Base-by-base conservation (phyloP, 441 rosid genomes). In the Adansonia gregorii region DNA sequence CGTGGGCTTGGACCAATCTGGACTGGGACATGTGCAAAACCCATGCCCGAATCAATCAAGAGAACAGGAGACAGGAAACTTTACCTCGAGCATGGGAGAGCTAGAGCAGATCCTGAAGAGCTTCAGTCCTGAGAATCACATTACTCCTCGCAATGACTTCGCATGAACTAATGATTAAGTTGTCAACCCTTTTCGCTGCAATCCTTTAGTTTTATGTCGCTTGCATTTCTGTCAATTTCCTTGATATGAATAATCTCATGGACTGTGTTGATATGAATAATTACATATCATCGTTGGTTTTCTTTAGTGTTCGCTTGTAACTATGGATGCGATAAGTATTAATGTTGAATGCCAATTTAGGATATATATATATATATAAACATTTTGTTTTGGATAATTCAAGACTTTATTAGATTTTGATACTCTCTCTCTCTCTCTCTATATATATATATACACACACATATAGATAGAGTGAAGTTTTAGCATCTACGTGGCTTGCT, bases 71-170 rank as follows among this genome's bases (percentile, higher is more conserved):
- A 2, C 3, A 3, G 54, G n/a, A 24, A 7, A 35, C 46, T 45
- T 17, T 14, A 15, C 31, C 74, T 12, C 74, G 19, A 66, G 8
- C 54, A 14, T 64, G 0, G 77, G 67, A 14, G 70, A 67, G 11
- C 41, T 79, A 20, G 70, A 67, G 81, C 64, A 79, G 61, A 31
- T 79, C 58, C 20, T 78, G 73, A 72, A 73, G 41, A 35, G 41
- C 3, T 9, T 24, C 17, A 59, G 46, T 11, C 24, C 14, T 10
- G 22, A 1, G 35, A 24, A 19, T 24, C 46, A 20, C n/a, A 60
- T 43, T 43, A 43, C 56, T 45, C 74, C 48, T 27, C 20, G 10
- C 27, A 56, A 43, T 45, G 67, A 46, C 39, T 22, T 24, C 49
- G 12, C 24, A 8, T 43, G 54, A 64, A 20, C 27, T 43, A 15